Percentiles rank a stretch among this genome's conserved stretches.
Conservation (phyloP, 225 moss, liverwort and hornwort genomes). For the Pseudoscleropodium purum region DNA sequence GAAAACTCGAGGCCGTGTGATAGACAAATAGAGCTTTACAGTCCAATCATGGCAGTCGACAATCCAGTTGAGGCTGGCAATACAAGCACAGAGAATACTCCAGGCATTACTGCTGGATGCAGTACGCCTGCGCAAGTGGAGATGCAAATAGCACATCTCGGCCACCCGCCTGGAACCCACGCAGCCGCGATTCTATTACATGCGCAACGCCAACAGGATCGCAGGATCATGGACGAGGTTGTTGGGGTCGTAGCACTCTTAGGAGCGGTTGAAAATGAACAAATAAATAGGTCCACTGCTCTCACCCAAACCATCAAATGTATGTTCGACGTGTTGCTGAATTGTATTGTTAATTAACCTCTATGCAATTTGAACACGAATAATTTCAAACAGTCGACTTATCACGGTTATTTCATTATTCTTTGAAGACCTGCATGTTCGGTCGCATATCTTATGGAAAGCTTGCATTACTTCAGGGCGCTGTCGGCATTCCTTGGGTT, state of each 20-base stretch:
- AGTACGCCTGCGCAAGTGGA: background rate
- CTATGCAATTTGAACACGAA: background rate
- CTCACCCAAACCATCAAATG: background rate
- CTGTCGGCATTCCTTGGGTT: constrained; percentile 18
- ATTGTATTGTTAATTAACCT: background rate
- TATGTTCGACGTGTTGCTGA: background rate
- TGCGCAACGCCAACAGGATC: background rate
- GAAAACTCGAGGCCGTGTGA: background rate
- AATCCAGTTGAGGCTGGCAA: background rate
- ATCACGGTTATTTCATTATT: background rate
- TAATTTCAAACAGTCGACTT: background rate
- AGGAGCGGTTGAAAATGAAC: constrained; percentile 9
- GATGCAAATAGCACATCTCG: constrained; percentile 1
- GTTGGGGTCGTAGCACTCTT: constrained; percentile 28
- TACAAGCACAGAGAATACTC: background rate
- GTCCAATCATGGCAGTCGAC: background rate
- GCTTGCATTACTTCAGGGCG: background rate
- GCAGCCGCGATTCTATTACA: constrained; percentile 9
- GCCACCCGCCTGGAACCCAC: constrained; percentile 15
- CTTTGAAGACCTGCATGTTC: background rate
- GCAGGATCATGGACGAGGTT: background rate
- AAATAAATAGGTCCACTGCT: constrained; percentile 5
- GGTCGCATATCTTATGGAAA: background rate
- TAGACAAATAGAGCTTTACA: background rate
- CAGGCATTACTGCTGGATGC: background rate